Evolutionary conservation across 2,329 filamentous ascomycete species (phyloP).

Genomic region (Beauveria rudraprayagi): DNA sequence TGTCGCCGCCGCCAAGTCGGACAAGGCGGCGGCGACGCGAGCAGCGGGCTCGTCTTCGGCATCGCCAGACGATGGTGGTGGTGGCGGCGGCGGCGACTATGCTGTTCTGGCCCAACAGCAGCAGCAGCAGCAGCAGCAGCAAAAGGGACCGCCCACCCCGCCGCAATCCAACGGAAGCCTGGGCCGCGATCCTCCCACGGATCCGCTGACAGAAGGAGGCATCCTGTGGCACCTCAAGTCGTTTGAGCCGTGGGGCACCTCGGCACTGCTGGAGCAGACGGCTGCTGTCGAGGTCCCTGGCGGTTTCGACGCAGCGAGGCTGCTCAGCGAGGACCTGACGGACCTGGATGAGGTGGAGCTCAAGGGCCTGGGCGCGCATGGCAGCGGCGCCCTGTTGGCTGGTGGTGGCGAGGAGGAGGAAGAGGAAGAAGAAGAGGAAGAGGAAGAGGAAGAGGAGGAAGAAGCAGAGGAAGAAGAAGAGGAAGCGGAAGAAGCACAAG

Average conservation of each 20-base stretch:
- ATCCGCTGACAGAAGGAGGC: slow-evolving; percentile 63
- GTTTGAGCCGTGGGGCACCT: slow-evolving; percentile 74
- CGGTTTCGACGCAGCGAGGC: slow-evolving; percentile 51
- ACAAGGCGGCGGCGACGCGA: slow-evolving; percentile 17
- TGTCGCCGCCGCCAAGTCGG: slow-evolving; percentile 9
- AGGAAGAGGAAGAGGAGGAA: neutral
- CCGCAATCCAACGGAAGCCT: slow-evolving; percentile 57
- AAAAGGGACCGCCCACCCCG: slow-evolving; percentile 51
- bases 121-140: neutral
- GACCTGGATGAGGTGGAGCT: slow-evolving; percentile 90
- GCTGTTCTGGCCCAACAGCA: slow-evolving; percentile 15
- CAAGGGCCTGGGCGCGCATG: slow-evolving; percentile 54
- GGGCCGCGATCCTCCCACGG: slow-evolving; percentile 37
- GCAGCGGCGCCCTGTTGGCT: slow-evolving; percentile 29
- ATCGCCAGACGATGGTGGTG: slow-evolving; percentile 41
- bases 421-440: neutral
- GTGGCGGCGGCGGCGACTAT: slow-evolving; percentile 35
- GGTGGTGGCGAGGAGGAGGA: neutral
- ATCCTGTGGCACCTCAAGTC: slow-evolving; percentile 80
- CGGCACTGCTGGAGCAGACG: slow-evolving; percentile 61
- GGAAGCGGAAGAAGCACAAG: neutral
- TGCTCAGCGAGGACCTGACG: slow-evolving; percentile 78
- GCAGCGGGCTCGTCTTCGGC: slow-evolving; percentile 28
- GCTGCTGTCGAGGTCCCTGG: neutral
- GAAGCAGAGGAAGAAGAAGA: neutral